Evolutionary conservation across 352 stramenopile species (phyloP), one percentile per base, ranked within the genome.

Genomic region (Globisporangium acanthophoron): DNA sequence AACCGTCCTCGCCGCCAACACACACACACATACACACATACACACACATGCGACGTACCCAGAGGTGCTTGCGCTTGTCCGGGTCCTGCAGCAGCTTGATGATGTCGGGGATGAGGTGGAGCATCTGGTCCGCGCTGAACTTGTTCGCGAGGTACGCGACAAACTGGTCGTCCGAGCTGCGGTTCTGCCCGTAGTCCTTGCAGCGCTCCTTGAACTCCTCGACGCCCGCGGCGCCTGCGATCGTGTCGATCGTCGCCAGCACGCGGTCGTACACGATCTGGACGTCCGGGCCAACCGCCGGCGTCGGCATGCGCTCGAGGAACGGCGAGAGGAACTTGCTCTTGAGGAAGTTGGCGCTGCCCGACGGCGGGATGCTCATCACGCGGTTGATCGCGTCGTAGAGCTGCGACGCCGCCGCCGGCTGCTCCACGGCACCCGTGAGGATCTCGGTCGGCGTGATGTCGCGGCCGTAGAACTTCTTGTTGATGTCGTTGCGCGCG

Each of bases 381-480:
- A 89, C 69, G 51, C 85, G 81, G 64, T 90, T 85, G 54, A 94
- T 75, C 24, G 79, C 77, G 44, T 93, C 85, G 55, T 95, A 95
- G 21, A 95, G 68, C 61, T 87, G 80, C 47, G 78, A 87, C 18
- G 83, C 85, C n/a, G 85, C 81, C 2, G 78, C 78, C 1, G 83
- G 85, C 61, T 92, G 85, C 56, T 93, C 82, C 21, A 95, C 85
- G 7, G 77, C 80, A 11, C 85, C 85, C 1, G 78, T 92, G 24
- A 95, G 56, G 56, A 95, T 94, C 65, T 95, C 85, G 0, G 79
- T 89, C 27, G 85, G 85, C 49, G 80, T 80, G 55, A 95, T 90
- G 35, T 95, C 81, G 11, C 80, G 75, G n/a, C 86, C 86, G 58
- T 96, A 96, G 54, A 96, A 96, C 57, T 89, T 90, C 66, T 88